Evolutionary conservation across 495 filamentous ascomycete genomes (phyloP), one percentile per base, ranked within the genome.

Genomic region (Penicillium maclennaniae): DNA sequence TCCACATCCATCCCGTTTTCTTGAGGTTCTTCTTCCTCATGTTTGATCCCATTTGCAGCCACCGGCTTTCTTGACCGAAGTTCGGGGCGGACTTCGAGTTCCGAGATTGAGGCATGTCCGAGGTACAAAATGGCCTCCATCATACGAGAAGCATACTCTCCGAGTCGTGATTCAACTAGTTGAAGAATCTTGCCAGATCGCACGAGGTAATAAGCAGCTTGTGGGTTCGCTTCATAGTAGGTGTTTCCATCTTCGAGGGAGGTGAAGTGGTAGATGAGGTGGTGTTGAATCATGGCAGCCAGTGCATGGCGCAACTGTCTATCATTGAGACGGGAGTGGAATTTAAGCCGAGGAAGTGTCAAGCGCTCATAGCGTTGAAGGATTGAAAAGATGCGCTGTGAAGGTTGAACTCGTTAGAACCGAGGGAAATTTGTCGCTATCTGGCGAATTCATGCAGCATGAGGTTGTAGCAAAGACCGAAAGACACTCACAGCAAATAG

Each of bases 101-200:
- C 84, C 16, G 73, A 73, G 36, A 96, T 77, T 55, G 83, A 81
- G 3, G 84, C 84, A 67, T 95, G 87, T 7, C 93, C 93, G 19
- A 88, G 79, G 34, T 83, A 75, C 27, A 96, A 70, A 10, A 97
- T 79, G 43, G 86, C 84, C 49, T 85, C 79, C 55, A 95, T 77
- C 2, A 97, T 70, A 26, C 80, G 79, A 39, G 84, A 82, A 0
- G 89, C 91, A 62, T 81, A 69, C 7, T 74, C 65, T 12, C 92
- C 92, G 51, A 87, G 83, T 54, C 85, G 79, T 8, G 76, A 79
- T 51, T 90, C 83, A 15, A 90, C 72, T 54, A 89, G 72, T 50
- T 88, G 81, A 23, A 93, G 69, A n/a, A 93, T 88, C 67, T 91
- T 92, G 7, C 89, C 91, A 17, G 82, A 80, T 25, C 92, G 87